phyloP scores from a whole-genome alignment of 2,329 filamentous ascomycete genomes.

The Alternaria gaisen region DNA sequence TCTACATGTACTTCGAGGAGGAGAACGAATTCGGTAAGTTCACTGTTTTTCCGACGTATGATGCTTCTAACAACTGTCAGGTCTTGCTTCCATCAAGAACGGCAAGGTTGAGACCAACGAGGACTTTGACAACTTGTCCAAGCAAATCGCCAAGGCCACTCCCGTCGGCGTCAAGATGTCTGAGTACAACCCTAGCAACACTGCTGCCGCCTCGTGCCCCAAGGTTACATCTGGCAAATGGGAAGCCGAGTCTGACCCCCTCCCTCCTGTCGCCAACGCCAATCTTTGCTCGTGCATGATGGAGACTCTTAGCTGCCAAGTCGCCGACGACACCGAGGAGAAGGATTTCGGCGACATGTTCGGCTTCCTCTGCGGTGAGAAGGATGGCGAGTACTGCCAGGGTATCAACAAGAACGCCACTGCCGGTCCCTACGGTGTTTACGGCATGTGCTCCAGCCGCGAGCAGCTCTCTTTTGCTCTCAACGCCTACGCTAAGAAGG shows the following conservation, averaged over 20 bases:
- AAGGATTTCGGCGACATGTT: slow-evolving; percentile 75
- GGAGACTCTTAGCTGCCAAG: slow-evolving; percentile 74
- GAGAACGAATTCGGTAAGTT: slow-evolving; percentile 81
- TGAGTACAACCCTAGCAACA: slow-evolving; percentile 79
- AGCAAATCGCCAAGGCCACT: slow-evolving; percentile 71
- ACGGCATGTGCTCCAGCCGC: slow-evolving; percentile 76
- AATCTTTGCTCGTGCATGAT: slow-evolving; percentile 88
- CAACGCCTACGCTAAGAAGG: slow-evolving; percentile 68
- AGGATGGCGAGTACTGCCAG: slow-evolving; percentile 64
- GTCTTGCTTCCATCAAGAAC: slow-evolving; percentile 71
- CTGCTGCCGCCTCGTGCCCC: slow-evolving; percentile 75
- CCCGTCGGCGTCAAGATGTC: slow-evolving; percentile 72
- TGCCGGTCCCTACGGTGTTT: slow-evolving; percentile 76
- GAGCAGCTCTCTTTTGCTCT: slow-evolving; percentile 79
- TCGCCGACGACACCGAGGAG: slow-evolving; percentile 63
- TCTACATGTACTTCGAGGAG: slow-evolving; percentile 99
- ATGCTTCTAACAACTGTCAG: slow-evolving; percentile 45
- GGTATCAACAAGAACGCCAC: slow-evolving; percentile 74
- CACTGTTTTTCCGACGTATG: background rate
- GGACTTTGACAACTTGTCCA: slow-evolving; percentile 67
- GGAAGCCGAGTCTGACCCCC: slow-evolving; percentile 70
- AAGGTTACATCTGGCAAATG: slow-evolving; percentile 66
- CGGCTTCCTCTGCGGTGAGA: slow-evolving; percentile 72
- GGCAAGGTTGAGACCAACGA: slow-evolving; percentile 69
- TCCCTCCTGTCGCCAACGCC: slow-evolving; percentile 84